Percentiles rank a stretch among this genome's conserved stretches.
Conservation (phyloP, 2,329 filamentous ascomycete species). For the Intubia oerlemansii region DNA sequence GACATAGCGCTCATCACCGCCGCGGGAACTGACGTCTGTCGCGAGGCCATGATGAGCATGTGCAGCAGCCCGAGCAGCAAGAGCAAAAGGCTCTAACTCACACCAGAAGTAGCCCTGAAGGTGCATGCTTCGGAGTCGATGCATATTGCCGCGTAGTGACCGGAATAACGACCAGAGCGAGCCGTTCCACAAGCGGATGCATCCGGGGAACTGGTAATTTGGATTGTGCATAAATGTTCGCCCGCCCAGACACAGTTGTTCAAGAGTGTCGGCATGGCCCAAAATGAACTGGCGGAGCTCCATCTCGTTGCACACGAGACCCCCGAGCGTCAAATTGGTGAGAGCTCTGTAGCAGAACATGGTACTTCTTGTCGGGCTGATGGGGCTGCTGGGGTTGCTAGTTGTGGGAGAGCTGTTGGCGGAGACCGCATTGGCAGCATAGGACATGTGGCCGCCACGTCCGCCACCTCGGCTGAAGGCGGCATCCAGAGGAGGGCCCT, state of each 20-base stretch:
- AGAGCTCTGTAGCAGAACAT: slow-evolving; percentile 18
- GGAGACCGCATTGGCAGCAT: slow-evolving; percentile 15
- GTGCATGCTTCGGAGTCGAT: slow-evolving; percentile 19
- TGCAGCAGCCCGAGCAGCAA: neutral
- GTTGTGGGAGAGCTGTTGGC: no score
- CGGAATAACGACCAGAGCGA: slow-evolving; percentile 21
- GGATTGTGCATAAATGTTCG: slow-evolving; percentile 16
- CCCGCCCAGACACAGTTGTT: slow-evolving; percentile 22
- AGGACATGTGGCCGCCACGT: neutral
- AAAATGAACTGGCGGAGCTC: slow-evolving; percentile 21
- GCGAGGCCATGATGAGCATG: no score
- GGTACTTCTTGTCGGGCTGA: no score
- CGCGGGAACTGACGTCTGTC: no score
- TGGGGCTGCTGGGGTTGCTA: no score
- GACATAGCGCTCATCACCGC: no score
- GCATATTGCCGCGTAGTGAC: slow-evolving; percentile 15
- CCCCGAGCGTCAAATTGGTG: slow-evolving; percentile 20
- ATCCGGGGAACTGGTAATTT: slow-evolving; percentile 15
- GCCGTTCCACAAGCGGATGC: slow-evolving; percentile 20
- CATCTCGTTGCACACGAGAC: slow-evolving; percentile 20
- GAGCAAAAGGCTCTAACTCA: slow-evolving; percentile 8
- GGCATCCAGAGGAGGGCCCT: no score
- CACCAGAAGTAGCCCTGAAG: slow-evolving; percentile 24
- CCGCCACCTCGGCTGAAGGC: no score
- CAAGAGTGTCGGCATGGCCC: slow-evolving; percentile 17